Conservation (phyloP, 73 alveolate species). For the Paramecium tetraurelia region DNA sequence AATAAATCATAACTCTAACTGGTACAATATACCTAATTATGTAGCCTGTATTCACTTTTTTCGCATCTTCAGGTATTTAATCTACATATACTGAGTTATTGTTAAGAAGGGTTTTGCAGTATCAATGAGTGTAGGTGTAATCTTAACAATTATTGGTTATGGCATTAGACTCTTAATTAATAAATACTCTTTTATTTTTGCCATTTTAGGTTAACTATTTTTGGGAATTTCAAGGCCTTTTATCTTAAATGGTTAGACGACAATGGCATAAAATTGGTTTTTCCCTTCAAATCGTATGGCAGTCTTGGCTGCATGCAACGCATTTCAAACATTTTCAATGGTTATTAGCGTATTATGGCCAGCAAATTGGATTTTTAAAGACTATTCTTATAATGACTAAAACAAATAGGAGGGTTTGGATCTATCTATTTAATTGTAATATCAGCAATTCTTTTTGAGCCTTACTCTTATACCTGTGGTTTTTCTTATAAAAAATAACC, state of each 20-base stretch:
- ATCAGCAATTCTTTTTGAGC: neutral
- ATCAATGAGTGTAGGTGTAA: neutral
- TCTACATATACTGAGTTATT: neutral
- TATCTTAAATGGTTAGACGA: neutral
- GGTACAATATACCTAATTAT: constrained; percentile 1
- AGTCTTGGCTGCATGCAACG: neutral
- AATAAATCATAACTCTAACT: neutral
- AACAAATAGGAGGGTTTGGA: neutral
- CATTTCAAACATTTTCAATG: neutral
- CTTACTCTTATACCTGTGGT: neutral
- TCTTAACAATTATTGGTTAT: constrained; percentile 3
- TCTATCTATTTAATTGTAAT: neutral
- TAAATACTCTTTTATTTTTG: neutral
- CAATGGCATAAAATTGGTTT: constrained; percentile 28
- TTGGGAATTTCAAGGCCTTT: constrained; percentile 25
- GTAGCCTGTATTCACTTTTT: constrained; percentile 37
- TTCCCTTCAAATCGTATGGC: constrained; percentile 17
- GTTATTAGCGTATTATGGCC: constrained; percentile 37
- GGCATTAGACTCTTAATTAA: neutral
- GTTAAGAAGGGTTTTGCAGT: constrained; percentile 8
- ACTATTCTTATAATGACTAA: neutral
- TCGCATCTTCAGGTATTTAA: constrained; percentile 13
- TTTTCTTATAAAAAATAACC: neutral
- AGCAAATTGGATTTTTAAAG: neutral
- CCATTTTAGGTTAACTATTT: neutral